phyloP scores from a whole-genome alignment of 352 stramenopile species.

The Phytopythium oedochilum region DNA sequence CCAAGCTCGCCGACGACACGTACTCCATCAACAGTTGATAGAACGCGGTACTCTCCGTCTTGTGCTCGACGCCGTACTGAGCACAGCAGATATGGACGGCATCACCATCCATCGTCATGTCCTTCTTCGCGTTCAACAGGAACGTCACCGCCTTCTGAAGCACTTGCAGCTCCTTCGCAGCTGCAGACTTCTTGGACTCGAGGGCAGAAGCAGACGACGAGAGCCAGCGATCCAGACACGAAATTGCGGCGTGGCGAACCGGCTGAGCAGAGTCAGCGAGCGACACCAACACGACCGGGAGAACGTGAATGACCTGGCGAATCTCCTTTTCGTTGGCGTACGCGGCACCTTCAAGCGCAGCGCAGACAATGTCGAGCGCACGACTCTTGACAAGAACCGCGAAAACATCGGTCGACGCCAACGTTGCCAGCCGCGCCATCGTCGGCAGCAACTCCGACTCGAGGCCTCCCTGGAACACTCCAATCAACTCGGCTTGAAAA shows the following conservation, averaged over 20 bases:
- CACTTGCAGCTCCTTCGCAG: constrained; percentile 25
- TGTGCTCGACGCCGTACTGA: constrained; percentile 22
- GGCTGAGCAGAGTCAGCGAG: constrained; percentile 37
- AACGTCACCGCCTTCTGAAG: constrained; percentile 27
- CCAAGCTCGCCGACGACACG: constrained; percentile 33
- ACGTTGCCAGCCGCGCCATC: constrained; percentile 47
- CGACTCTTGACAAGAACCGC: constrained; percentile 51
- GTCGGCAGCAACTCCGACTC: constrained; percentile 55
- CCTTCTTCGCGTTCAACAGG: constrained; percentile 60
- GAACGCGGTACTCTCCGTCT: constrained; percentile 26
- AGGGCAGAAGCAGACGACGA: constrained; percentile 19
- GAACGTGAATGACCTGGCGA: constrained; percentile 32
- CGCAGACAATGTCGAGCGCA: constrained; percentile 61
- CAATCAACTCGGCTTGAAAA: constrained; percentile 45
- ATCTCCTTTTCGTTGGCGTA: constrained; percentile 39
- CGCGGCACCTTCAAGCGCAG: constrained; percentile 44
- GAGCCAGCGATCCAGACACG: constrained; percentile 57
- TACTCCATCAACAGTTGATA: constrained; percentile 45
- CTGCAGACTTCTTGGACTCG: constrained; percentile 10
- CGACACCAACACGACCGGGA: constrained; percentile 68
- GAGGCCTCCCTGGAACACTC: constrained; percentile 47
- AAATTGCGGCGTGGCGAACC: constrained; percentile 57
- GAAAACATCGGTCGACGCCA: constrained; percentile 29
- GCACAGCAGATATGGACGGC: constrained; percentile 52
- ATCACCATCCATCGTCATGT: constrained; percentile 72